Evolutionary conservation across 2,329 filamentous ascomycete species (phyloP), one percentile per base, ranked within the genome.

Genomic region (Alternaria incomplexa): DNA sequence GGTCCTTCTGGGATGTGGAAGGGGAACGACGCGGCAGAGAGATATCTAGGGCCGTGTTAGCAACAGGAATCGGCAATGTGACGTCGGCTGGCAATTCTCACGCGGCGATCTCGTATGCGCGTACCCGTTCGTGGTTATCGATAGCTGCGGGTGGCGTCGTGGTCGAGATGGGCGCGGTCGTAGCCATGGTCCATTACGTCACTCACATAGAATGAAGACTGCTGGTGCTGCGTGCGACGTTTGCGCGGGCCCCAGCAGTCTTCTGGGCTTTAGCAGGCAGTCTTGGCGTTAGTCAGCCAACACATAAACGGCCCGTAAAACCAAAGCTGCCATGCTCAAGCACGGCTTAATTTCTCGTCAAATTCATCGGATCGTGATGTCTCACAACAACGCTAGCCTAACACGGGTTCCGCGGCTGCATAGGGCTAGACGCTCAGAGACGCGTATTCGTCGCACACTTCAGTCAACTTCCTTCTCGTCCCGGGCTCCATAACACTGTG

Each of bases 401-500:
- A 52, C 3, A 23, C 28, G 48, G 13, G 23, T 52, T 23, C 48
- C 23, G 7, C 20, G n/a, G 48, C 48, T 52, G 48, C n/a, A 17
- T 13, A 15, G 10, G 22, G 22, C 46, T 60, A 63, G 3, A 60
- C 13, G 5, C 13, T 15, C 22, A 62, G 36, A 11, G 28, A 46
- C 11, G 68, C 72, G 58, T 74, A 77, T 36, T 69, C 71, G 15
- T 75, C 70, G 44, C 71, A 74, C 7, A 51, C 50, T 40, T 76
- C 71, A 3, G 68, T 66, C 32, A 76, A 56, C 56, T 69, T 74
- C 56, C 67, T 70, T 56, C 65, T 66, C 6, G 72, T 77, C 15
- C 68, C 68, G 6, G 73, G 73, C 56, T 77, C 74, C 69, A 45
- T 71, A 20, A 72, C 73, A 58, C 67, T 66, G 64, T 81, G 79